Base-by-base conservation (phyloP, 768 basidiomycete species). In the Lactarius trivialis region DNA sequence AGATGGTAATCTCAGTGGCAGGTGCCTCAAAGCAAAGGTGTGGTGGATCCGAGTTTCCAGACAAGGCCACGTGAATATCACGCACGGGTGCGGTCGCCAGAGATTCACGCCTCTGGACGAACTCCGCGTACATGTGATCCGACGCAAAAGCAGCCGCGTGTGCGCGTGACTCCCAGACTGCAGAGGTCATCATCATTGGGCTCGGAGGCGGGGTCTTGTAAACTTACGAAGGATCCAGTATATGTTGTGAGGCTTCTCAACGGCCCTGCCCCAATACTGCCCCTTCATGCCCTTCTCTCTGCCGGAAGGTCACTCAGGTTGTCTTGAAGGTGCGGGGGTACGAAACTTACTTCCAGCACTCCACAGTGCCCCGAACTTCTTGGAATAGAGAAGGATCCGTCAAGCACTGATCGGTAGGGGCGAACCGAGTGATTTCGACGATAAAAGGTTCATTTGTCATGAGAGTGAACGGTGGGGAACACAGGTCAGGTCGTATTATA, bases 211-310 rank as follows among this genome's bases (percentile, higher is more conserved):
- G n/a, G n/a, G n/a, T n/a, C n/a, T n/a, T n/a, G n/a, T n/a, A n/a
- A n/a, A n/a, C n/a, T n/a, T n/a, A n/a, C n/a, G n/a, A n/a, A n/a
- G n/a, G n/a, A n/a, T n/a, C n/a, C n/a, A n/a, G n/a, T n/a, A n/a
- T 15, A 54, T 1, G 50, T 43, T 12, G 34, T 39, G 57, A 55
- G 2, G 41, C 52, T 26, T 59, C 34, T n/a, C 8, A 2, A 33
- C 12, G 0, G 52, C 41, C 11, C 34, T 8, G 34, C 61, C 61
- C 61, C 61, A 63, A 30, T 63, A 49, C 52, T 63, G 57, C 11
- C 36, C 53, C 7, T 48, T 55, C 19, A 63, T 6, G n/a, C n/a
- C n/a, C n/a, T n/a, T n/a, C n/a, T n/a, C n/a, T n/a, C n/a, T n/a
- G n/a, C n/a, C n/a, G n/a, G 2, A 7, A n/a, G 37, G 17, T 6